Percentiles rank a stretch among this genome's conserved stretches.
Conservation (phyloP, 2,329 filamentous ascomycete species). For the Diplodia sapinea region DNA sequence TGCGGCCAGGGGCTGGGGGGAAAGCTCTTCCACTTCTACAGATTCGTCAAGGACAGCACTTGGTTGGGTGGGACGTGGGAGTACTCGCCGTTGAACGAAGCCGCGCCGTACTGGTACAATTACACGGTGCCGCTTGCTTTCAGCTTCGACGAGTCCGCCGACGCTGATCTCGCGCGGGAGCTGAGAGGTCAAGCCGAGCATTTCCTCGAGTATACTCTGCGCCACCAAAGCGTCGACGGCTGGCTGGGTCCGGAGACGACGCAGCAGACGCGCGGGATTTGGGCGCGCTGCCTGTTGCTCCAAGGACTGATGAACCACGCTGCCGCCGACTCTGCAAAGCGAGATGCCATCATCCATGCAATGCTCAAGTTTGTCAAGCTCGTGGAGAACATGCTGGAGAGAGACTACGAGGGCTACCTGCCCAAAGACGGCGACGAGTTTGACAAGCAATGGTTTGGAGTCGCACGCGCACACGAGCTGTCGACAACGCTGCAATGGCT, state of each 20-base stretch:
- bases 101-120: slow-evolving; percentile 65
- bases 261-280: slow-evolving; percentile 54
- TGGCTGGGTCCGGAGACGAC: slow-evolving; percentile 63
- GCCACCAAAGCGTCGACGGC: slow-evolving; percentile 58
- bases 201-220: slow-evolving; percentile 56
- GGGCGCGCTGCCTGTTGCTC: slow-evolving; percentile 60
- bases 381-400: slow-evolving; percentile 61
- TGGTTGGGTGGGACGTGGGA: slow-evolving; percentile 60
- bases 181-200: slow-evolving; percentile 57
- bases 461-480: slow-evolving; percentile 47
- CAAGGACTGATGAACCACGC: slow-evolving; percentile 58
- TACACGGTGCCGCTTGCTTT: slow-evolving; percentile 63
- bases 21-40: slow-evolving; percentile 61
- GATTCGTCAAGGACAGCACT: slow-evolving; percentile 57
- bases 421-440: slow-evolving; percentile 50
- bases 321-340: slow-evolving; percentile 55
- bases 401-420: slow-evolving; percentile 60
- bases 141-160: slow-evolving; percentile 52
- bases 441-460: slow-evolving; percentile 25
- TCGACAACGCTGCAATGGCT: slow-evolving; percentile 57
- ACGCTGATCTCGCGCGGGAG: not conserved
- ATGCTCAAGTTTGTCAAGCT: slow-evolving; percentile 59
- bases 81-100: slow-evolving; percentile 62
- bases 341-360: slow-evolving; percentile 53
- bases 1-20: slow-evolving; percentile 60